phyloP scores from a whole-genome alignment of 352 stramenopile species.

The Phytophthora sojae region DNA sequence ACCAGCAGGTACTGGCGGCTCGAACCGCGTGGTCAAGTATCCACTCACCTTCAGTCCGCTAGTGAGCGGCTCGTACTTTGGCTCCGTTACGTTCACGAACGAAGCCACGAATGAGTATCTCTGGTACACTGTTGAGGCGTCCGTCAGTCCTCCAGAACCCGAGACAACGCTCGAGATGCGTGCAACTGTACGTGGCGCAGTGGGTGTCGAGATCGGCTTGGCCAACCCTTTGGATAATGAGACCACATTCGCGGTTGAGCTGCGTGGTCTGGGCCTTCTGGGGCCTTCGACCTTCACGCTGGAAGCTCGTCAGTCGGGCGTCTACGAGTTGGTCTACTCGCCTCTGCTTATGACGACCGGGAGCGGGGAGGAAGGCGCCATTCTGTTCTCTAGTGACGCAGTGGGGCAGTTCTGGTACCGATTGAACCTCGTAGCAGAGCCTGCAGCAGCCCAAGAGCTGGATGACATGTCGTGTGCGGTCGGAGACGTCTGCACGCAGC shows the following conservation, averaged over 20 bases:
- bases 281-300: slow-evolving; percentile 82
- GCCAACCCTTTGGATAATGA: slow-evolving; percentile 88
- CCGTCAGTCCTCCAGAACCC: slow-evolving; percentile 71
- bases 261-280: slow-evolving; percentile 88
- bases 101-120: slow-evolving; percentile 77
- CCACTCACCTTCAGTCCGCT: slow-evolving; percentile 87
- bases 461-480: slow-evolving; percentile 87
- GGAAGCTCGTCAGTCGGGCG: slow-evolving; percentile 62
- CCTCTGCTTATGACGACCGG: slow-evolving; percentile 71
- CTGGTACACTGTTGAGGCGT: slow-evolving; percentile 95
- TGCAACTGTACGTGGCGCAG: slow-evolving; percentile 80
- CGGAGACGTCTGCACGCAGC: slow-evolving; percentile 76
- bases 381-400: slow-evolving; percentile 91
- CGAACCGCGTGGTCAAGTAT: slow-evolving; percentile 60
- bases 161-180: slow-evolving; percentile 89
- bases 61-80: slow-evolving; percentile 93
- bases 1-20: slow-evolving; percentile 15
- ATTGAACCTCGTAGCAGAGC: slow-evolving; percentile 78
- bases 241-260: slow-evolving; percentile 87
- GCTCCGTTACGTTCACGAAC: slow-evolving; percentile 94
- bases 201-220: slow-evolving; percentile 92
- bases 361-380: slow-evolving; percentile 66
- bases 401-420: slow-evolving; percentile 96
- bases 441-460: slow-evolving; percentile 56
- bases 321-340: slow-evolving; percentile 94